Evolutionary conservation across 495 filamentous ascomycete species (phyloP).

Genomic region (Neurospora sublineolata): DNA sequence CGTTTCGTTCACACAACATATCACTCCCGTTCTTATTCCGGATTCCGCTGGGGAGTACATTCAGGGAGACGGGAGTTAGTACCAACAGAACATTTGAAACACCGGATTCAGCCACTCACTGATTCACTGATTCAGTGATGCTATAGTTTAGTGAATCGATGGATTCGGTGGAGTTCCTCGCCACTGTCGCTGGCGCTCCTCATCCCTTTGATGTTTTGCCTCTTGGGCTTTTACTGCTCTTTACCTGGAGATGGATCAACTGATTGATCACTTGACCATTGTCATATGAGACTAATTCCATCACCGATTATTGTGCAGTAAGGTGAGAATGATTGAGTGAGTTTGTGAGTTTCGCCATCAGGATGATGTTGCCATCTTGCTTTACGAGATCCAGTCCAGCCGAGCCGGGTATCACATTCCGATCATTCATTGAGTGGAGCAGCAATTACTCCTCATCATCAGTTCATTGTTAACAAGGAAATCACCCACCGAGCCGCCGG

Average conservation of each 20-base stretch:
- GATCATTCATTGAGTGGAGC: neutral
- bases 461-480: neutral
- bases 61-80: neutral
- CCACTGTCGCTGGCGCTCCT: neutral
- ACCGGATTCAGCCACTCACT: neutral
- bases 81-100: neutral
- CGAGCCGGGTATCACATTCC: too few species aligned
- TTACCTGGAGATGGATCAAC: neutral
- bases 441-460: neutral
- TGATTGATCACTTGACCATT: neutral
- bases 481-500: neutral
- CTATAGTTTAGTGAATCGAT: too few species aligned
- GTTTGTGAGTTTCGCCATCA: too few species aligned
- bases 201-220: too few species aligned
- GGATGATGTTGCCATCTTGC: too few species aligned
- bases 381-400: too few species aligned
- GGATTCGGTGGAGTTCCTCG: neutral
- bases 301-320: too few species aligned
- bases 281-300: too few species aligned
- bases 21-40: neutral
- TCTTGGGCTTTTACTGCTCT: neutral
- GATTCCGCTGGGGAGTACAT: neutral
- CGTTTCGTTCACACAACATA: neutral
- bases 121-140: neutral
- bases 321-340: too few species aligned